Evolutionary conservation across 306 rosid genomes (phyloP), one percentile per base, ranked within the genome.

Genomic region (Inga oerstediana): DNA sequence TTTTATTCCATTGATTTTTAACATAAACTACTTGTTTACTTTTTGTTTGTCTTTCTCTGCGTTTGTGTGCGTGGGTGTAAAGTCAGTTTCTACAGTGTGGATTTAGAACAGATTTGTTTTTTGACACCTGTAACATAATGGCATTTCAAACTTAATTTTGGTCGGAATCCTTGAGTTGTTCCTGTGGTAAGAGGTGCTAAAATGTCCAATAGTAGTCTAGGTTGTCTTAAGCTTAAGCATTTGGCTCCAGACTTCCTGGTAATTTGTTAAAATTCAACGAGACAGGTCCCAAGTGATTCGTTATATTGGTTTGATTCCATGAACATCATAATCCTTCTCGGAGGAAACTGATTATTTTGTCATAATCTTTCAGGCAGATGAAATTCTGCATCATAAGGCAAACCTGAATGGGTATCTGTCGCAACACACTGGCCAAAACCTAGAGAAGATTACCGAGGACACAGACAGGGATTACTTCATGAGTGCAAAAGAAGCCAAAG

Each of bases 401-500:
- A 97, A 94, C 83, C 89, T 97, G 62, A 94, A 90, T 46, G 98
- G 99, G 61, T 97, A 97, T 87, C 97, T 97, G 14, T 24, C 99
- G 7, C 92, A 97, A 87, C 97, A 97, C 82, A 97, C 98, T 10
- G 99, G 99, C 58, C 98, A 97, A 80, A 94, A 93, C 88, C 90
- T 91, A 30, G 98, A 89, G 76, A 88, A 75, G 93, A 97, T 97
- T 78, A 92, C 89, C 87, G 88, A 90, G 87, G 99, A 97, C 70
- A 97, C 99, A 0, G 99, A 97, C 85, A 97, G 99, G 5, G 99
- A 97, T 91, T 97, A 85, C 91, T 97, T 97, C 86, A 97, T 97
- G 99, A 94, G 99, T 65, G 97, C 99, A 24, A 94, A 94, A 90
- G 99, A 97, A 89, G 98, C 99, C 80, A 90, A 89, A 86, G 98